Conservation (phyloP, 805 yeast species). For the Metschnikowia proteae region DNA sequence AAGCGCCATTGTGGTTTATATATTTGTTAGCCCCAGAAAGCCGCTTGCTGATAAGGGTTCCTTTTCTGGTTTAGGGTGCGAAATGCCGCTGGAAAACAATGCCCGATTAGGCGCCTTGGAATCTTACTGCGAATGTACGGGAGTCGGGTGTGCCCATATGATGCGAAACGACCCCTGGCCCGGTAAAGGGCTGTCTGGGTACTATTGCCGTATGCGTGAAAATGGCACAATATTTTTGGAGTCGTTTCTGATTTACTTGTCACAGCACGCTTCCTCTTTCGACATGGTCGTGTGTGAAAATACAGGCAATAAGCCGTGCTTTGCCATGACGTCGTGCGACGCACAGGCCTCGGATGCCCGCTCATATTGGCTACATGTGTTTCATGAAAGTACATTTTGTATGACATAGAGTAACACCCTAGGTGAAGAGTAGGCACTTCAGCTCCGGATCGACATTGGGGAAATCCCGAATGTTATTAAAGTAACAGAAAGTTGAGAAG, state of each 20-base stretch:
- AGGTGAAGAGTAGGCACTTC: constrained; percentile 9
- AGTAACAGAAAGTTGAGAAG: constrained; percentile 8
- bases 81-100: constrained; percentile 4
- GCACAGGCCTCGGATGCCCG: no score
- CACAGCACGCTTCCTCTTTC: no score
- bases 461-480: constrained; percentile 9
- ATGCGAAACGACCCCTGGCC: neutral
- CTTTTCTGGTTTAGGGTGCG: constrained; percentile 5
- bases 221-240: neutral
- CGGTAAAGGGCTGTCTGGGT: neutral
- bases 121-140: neutral
- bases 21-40: neutral
- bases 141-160: neutral
- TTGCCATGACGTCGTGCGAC: no score
- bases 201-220: neutral
- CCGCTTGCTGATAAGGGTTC: constrained; percentile 1
- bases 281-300: no score
- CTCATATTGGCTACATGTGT: neutral
- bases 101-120: constrained; percentile 1
- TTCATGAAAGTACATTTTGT: constrained; percentile 14
- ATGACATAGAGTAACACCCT: constrained; percentile 11
- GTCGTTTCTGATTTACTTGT: neutral
- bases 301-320: no score
- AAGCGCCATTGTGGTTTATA: neutral
- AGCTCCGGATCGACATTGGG: constrained; percentile 8